Evolutionary conservation across 371 early-diverging fungal genomes (phyloP).

Genomic region (Fennellomyces sp.): DNA sequence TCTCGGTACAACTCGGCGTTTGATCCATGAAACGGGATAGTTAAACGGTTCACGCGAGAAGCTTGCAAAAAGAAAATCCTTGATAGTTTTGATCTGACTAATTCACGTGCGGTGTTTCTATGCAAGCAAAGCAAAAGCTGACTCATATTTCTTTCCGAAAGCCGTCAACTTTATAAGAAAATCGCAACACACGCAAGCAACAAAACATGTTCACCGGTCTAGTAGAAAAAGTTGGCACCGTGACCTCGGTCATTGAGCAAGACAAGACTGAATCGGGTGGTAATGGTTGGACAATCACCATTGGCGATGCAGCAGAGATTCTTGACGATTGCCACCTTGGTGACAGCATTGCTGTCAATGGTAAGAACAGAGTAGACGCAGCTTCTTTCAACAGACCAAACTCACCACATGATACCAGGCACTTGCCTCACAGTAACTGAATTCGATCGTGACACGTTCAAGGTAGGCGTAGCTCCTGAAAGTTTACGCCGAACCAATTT

Average conservation of each 20-base stretch:
- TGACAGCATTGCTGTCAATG: slow-evolving; percentile 94
- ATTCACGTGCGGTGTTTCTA: neutral
- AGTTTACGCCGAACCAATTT: slow-evolving; percentile 90
- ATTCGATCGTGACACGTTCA: slow-evolving; percentile 80
- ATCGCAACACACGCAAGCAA: neutral
- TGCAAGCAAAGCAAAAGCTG: no score
- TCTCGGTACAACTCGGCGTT: no score
- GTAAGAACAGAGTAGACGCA: slow-evolving; percentile 59
- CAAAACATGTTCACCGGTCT: slow-evolving; percentile 93
- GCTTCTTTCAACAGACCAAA: neutral
- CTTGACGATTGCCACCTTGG: slow-evolving; percentile 89
- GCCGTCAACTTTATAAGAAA: no score
- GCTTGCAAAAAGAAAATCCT: no score
- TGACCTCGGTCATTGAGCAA: slow-evolving; percentile 62
- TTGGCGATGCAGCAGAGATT: slow-evolving; percentile 72
- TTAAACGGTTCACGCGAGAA: no score
- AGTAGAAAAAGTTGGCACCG: slow-evolving; percentile 88
- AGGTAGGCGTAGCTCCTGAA: slow-evolving; percentile 93
- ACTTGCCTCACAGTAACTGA: slow-evolving; percentile 96
- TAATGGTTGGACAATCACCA: slow-evolving; percentile 83
- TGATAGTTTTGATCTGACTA: neutral
- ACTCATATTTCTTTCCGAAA: no score
- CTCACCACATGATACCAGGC: slow-evolving; percentile 33
- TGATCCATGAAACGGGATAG: no score
- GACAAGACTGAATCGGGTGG: slow-evolving; percentile 83